Evolutionary conservation across 805 yeast species (phyloP), one percentile per base, ranked within the genome.

Genomic region (Monosporozyma aerobia): DNA sequence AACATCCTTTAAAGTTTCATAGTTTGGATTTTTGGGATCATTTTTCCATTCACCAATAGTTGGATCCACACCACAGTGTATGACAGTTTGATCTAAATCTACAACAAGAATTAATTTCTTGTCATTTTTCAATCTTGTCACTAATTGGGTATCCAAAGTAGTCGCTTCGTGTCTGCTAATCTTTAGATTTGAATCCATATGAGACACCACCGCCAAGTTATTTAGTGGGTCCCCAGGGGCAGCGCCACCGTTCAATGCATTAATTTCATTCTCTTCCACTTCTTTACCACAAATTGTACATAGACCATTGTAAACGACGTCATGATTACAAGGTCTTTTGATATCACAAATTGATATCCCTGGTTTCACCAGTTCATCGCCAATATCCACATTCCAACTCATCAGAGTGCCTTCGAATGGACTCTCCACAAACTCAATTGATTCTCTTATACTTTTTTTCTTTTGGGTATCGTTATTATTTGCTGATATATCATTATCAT

Each of bases 31-130:
- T 5, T 75, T 68, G 3, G 89, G 84, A 62, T 94, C 97, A 49
- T 77, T 76, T 77, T 87, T 90, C 99, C 99, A 94, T 63, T 88
- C 96, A 0, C 94, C 94, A 32, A 94, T 95, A 0, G 97, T 90
- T 0, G 97, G 97, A 66, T 94, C 99, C 16, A 92, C 97, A 5
- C 97, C 92, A 44, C 97, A 96, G 64, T 94, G 99, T 33, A 94
- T 92, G 5, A 94, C 95, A 0, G 99, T 94, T 68, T 94, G 99
- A 71, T 94, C 99, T 57, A 94, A 76, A 74, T 94, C 99, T 5
- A 94, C 99, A 30, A 94, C 98, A 53, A 94, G 74, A 32, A 94
- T 90, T 56, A 94, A 74, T 66, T 87, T 88, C 54, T 77, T 73
- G 51, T 81, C 86, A 14, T 73, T 66, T 5, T 82, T 69, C 47